Percentiles rank a stretch among this genome's conserved stretches.
phyloP scores from a whole-genome alignment of 1,284 basidiomycete genomes.

The Xerocomus nothofagi region DNA sequence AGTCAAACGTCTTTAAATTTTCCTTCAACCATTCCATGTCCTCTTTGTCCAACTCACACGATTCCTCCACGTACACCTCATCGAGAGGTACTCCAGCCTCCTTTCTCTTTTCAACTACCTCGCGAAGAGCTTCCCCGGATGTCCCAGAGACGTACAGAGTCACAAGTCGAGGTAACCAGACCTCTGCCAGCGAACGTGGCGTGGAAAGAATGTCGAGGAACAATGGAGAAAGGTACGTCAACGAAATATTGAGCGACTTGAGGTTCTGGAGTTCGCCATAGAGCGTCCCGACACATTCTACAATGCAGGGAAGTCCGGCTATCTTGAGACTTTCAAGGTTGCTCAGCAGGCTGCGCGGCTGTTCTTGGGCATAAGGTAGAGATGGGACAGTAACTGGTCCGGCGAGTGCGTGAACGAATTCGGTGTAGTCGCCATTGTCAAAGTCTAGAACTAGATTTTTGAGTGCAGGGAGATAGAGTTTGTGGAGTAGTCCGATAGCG shows the following conservation, averaged over 20 bases:
- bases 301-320: conserved; percentile 43
- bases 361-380: conserved; percentile 36
- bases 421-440: conserved; percentile 48
- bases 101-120: conserved; percentile 45
- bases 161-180: conserved; percentile 37
- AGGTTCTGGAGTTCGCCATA: conserved; percentile 47
- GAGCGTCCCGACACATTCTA: conserved; percentile 35
- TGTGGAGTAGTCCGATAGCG: conserved; percentile 46
- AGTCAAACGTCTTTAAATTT: conserved; percentile 47
- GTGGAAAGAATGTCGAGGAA: conserved; percentile 44
- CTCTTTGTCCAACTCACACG: conserved; percentile 36
- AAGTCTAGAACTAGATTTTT: conserved; percentile 52
- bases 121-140: conserved; percentile 40
- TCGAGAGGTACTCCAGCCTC: conserved; percentile 44
- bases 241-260: conserved; percentile 42
- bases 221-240: conserved; percentile 29
- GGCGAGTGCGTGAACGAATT: conserved; percentile 44
- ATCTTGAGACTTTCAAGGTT: conserved; percentile 51
- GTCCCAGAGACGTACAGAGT: conserved; percentile 47
- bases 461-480: conserved; percentile 50
- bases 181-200: conserved; percentile 10
- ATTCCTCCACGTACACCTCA: conserved; percentile 45
- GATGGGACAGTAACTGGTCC: conserved; percentile 16
- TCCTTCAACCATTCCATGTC: conserved; percentile 49
- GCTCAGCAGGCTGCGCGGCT: conserved; percentile 41